Conservation (phyloP, 2,329 filamentous ascomycete species). For the Rhinocladiella mackenziei region DNA sequence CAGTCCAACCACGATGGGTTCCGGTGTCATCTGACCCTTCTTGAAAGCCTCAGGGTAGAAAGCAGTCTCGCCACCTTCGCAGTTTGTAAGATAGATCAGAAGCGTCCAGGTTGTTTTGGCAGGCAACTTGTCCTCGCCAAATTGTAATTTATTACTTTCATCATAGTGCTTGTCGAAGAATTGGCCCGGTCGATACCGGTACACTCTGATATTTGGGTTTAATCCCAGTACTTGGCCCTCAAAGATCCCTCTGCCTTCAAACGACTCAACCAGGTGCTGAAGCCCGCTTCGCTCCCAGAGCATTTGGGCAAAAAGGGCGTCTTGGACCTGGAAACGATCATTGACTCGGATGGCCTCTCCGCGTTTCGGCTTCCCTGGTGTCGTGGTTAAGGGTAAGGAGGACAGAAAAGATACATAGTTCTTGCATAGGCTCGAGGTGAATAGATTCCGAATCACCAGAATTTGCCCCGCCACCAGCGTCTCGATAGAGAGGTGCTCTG, state of each 20-base stretch:
- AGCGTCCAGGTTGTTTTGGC: slow-evolving; percentile 86
- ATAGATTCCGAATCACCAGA: slow-evolving; percentile 68
- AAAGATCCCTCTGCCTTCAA: slow-evolving; percentile 52
- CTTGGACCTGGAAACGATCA: slow-evolving; percentile 80
- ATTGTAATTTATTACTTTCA: slow-evolving; percentile 69
- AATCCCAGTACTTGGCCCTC: slow-evolving; percentile 78
- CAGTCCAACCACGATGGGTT: slow-evolving; percentile 65
- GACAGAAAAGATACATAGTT: slow-evolving; percentile 71
- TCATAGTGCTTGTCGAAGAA: slow-evolving; percentile 95
- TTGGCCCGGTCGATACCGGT: slow-evolving; percentile 79
- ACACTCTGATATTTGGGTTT: slow-evolving; percentile 84
- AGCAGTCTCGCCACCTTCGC: slow-evolving; percentile 81
- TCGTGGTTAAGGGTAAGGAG: slow-evolving; percentile 68
- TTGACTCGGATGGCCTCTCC: slow-evolving; percentile 82
- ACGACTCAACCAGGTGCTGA: slow-evolving; percentile 52
- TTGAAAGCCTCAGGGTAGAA: slow-evolving; percentile 69
- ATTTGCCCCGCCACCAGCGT: slow-evolving; percentile 63
- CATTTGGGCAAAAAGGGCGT: slow-evolving; percentile 66
- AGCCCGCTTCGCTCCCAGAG: slow-evolving; percentile 77
- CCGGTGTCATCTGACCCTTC: slow-evolving; percentile 39
- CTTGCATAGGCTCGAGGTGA: slow-evolving; percentile 69
- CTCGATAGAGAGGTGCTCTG: slow-evolving; percentile 59
- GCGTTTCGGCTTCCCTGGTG: slow-evolving; percentile 71
- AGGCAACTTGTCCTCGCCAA: slow-evolving; percentile 48
- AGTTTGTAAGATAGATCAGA: slow-evolving; percentile 81